Conservation (phyloP, 352 stramenopile species). For the Phytophthora chlamydospora region DNA sequence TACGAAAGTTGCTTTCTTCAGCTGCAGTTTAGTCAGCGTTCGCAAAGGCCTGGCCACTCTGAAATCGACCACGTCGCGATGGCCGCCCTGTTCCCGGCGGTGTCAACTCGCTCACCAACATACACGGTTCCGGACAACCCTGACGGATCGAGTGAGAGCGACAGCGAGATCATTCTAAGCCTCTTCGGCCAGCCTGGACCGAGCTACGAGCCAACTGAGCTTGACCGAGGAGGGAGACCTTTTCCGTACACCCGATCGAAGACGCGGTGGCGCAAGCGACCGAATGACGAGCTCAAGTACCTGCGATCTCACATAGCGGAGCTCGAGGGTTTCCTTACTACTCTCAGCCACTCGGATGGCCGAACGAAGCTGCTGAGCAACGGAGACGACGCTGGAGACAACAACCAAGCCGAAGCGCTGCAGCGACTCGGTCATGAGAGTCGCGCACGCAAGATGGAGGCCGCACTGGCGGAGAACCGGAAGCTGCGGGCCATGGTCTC, state of each 20-base stretch:
- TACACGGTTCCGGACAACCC: conserved; percentile 14
- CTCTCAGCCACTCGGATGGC: conserved; percentile 8
- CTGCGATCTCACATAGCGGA: conserved; percentile 23
- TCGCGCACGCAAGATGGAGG: conserved; percentile 8
- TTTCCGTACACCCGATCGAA: conserved; percentile 33
- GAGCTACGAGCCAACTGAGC: not conserved
- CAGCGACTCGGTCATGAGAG: conserved; percentile 16
- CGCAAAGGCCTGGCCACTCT: conserved; percentile 11
- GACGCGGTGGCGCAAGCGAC: conserved; percentile 33
- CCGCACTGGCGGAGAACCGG: conserved; percentile 28
- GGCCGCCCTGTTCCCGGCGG: conserved; percentile 6
- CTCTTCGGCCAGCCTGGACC: conserved; percentile 9
- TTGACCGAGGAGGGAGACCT: conserved; percentile 17
- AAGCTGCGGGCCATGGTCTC: conserved; percentile 22
- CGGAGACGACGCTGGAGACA: not conserved
- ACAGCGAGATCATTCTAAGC: conserved; percentile 23
- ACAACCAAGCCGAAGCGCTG: conserved; percentile 14
- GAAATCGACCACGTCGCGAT: conserved; percentile 16
- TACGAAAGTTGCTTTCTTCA: conserved; percentile 8
- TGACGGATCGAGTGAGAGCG: conserved; percentile 19
- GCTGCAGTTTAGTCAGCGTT: conserved; percentile 1
- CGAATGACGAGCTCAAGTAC: conserved; percentile 46
- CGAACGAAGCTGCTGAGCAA: conserved; percentile 4
- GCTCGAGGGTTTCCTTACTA: conserved; percentile 21
- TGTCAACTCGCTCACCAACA: conserved; percentile 18